Evolutionary conservation across 768 basidiomycete genomes (phyloP).

Genomic region (Steccherinum ochraceum): DNA sequence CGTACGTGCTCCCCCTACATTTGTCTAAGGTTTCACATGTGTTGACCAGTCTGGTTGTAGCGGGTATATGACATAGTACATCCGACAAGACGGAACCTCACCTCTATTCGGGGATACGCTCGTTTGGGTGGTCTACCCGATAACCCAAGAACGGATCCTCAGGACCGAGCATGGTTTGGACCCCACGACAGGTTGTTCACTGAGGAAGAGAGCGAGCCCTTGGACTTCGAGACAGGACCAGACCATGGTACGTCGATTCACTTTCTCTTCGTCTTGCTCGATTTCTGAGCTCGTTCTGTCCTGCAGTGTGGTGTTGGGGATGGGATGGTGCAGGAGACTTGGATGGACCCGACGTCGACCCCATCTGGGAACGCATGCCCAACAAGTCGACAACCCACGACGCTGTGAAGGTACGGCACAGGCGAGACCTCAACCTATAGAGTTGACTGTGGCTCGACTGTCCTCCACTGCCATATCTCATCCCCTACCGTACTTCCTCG

Average conservation of each 20-base stretch:
- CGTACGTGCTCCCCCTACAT: conserved; percentile 35
- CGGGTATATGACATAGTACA: conserved; percentile 95
- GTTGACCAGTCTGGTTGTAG: conserved; percentile 30
- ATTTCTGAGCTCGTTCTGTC: background rate
- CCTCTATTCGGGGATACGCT: conserved; percentile 90
- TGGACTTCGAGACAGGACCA: conserved; percentile 79
- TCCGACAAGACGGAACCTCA: conserved; percentile 83
- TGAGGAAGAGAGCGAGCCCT: conserved; percentile 72
- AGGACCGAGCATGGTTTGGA: conserved; percentile 97
- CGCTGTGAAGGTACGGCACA: conserved; percentile 67
- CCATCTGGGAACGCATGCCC: conserved; percentile 88
- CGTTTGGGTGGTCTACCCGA: conserved; percentile 96
- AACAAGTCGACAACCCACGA: conserved; percentile 51
- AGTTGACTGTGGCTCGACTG: too few species aligned
- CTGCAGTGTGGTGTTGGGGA: conserved; percentile 97
- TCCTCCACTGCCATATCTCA: too few species aligned
- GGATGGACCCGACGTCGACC: conserved; percentile 96
- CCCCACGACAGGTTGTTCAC: conserved; percentile 94
- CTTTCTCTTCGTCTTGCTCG: background rate
- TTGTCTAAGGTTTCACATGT: background rate
- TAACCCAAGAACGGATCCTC: conserved; percentile 93
- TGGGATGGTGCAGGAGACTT: conserved; percentile 99
- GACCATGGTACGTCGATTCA: conserved; percentile 67
- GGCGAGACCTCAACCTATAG: conserved; percentile 26
- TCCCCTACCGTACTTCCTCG: too few species aligned